Evolutionary conservation across 106 monocot genomes (phyloP).

Genomic region (Allium cepa): DNA sequence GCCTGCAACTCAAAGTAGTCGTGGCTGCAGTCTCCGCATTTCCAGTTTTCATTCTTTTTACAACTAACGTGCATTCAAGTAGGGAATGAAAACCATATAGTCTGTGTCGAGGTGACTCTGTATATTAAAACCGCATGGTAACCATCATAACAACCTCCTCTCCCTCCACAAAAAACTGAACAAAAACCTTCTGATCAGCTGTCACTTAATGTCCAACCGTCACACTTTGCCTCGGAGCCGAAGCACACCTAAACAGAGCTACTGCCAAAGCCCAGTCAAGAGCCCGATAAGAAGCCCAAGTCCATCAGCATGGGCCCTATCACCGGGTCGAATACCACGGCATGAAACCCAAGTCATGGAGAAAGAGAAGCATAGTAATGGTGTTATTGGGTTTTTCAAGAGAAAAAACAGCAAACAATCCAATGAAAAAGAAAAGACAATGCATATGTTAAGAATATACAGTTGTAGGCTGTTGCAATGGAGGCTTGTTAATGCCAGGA

Average conservation of each 20-base stretch:
- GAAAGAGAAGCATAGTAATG: background rate
- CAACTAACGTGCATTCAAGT: too few species aligned
- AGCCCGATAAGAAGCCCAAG: background rate
- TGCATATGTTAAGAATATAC: constrained; percentile 31
- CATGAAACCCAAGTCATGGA: background rate
- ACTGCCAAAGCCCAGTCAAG: background rate
- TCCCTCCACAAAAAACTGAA: background rate
- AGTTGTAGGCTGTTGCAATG: constrained; percentile 44
- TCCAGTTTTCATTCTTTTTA: too few species aligned
- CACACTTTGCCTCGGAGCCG: background rate
- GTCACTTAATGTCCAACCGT: background rate
- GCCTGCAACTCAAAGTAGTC: too few species aligned
- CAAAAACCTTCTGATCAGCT: background rate
- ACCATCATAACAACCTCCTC: background rate
- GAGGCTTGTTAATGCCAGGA: constrained; percentile 59
- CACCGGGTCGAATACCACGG: background rate
- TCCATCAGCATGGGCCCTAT: constrained; percentile 4
- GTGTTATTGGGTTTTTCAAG: background rate
- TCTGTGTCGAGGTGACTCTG: background rate
- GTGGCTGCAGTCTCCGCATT: too few species aligned
- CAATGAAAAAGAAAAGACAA: constrained; percentile 27
- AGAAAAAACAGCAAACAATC: background rate
- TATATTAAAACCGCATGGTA: background rate
- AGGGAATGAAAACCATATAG: too few species aligned
- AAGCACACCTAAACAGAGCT: background rate